Percentiles rank a stretch among this genome's conserved stretches.
Evolutionary conservation across 352 stramenopile species (phyloP).

Genomic region (Halophytophthora polymorphica): DNA sequence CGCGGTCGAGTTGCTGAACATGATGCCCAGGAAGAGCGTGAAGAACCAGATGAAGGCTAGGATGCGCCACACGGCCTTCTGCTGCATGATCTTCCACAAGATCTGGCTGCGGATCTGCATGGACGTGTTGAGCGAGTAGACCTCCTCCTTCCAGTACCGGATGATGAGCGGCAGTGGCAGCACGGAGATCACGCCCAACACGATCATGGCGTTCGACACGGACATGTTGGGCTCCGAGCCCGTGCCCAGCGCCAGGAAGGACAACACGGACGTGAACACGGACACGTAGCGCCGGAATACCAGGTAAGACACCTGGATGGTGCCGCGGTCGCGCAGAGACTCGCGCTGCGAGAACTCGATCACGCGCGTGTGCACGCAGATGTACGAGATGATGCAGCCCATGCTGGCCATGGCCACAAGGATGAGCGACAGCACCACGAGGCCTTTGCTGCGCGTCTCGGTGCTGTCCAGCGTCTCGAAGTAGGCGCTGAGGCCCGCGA

Average conservation of each 20-base stretch:
- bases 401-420: constrained; percentile 47
- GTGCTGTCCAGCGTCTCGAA: constrained; percentile 17
- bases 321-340: constrained; percentile 49
- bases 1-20: constrained; percentile 44
- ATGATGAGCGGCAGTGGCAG: constrained; percentile 48
- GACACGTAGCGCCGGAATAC: constrained; percentile 59
- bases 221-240: constrained; percentile 32
- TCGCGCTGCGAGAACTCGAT: constrained; percentile 66
- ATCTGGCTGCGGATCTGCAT: constrained; percentile 61
- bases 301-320: constrained; percentile 56
- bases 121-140: constrained; percentile 56
- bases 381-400: constrained; percentile 64
- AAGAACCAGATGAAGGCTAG: constrained; percentile 65
- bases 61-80: constrained; percentile 71
- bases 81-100: constrained; percentile 76
- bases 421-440: constrained; percentile 38
- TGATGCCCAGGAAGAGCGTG: constrained; percentile 51
- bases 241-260: constrained; percentile 42
- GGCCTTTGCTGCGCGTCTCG: constrained; percentile 20
- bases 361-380: constrained; percentile 59
- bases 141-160: constrained; percentile 60
- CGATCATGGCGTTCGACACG: constrained; percentile 38
- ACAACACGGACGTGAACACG: constrained; percentile 50
- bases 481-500: constrained; percentile 48
- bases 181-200: constrained; percentile 55